Evolutionary conservation across 2,329 filamentous ascomycete genomes (phyloP).

Genomic region (Calcarisporium arbuscula): DNA sequence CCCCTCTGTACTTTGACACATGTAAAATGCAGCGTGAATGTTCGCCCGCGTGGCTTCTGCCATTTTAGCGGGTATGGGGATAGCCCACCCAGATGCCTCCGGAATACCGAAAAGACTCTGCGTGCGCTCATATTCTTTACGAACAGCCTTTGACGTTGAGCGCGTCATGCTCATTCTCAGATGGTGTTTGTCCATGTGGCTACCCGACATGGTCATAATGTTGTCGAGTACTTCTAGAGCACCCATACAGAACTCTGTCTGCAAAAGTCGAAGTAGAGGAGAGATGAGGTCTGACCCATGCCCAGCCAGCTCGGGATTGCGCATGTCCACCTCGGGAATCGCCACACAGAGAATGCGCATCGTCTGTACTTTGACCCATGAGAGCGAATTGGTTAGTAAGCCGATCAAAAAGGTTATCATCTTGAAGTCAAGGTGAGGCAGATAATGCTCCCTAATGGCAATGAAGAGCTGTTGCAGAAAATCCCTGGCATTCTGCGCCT

Average conservation of each 20-base stretch:
- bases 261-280: conserved; percentile 78
- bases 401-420: conserved; percentile 88
- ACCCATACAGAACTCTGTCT: conserved; percentile 90
- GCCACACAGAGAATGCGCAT: conserved; percentile 84
- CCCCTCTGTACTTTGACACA: conserved; percentile 67
- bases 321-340: conserved; percentile 89
- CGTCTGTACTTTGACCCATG: conserved; percentile 88
- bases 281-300: conserved; percentile 95
- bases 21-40: conserved; percentile 94
- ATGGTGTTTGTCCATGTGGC: conserved; percentile 89
- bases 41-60: conserved; percentile 82
- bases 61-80: conserved; percentile 86
- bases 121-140: conserved; percentile 91
- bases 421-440: conserved; percentile 75
- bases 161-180: conserved; percentile 97
- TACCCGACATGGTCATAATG: conserved; percentile 89
- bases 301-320: conserved; percentile 77
- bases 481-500: conserved; percentile 63
- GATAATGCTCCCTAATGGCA: conserved; percentile 70
- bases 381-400: conserved; percentile 77
- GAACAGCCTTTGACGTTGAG: conserved; percentile 74
- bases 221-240: conserved; percentile 88
- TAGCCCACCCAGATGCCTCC: conserved; percentile 91
- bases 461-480: conserved; percentile 69
- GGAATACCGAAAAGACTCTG: conserved; percentile 96